These are phyloP conservation scores for Fraxinus baroniana DNA, from an alignment of 305 asterid genomes.

Conservation along the genomic window DNA sequence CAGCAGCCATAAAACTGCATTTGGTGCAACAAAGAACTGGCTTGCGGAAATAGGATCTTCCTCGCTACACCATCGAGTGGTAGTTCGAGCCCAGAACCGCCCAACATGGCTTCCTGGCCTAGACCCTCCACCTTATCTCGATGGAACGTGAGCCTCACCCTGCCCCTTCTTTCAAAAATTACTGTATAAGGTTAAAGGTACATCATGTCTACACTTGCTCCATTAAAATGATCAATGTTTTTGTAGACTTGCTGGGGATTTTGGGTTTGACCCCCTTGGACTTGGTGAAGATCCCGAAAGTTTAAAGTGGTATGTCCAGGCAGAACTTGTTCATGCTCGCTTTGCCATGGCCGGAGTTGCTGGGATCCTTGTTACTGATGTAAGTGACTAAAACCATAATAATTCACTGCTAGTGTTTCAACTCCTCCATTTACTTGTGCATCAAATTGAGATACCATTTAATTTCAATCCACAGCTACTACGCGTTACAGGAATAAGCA, in stretches of 20 bases:
- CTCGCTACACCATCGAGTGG: slow-evolving; percentile 23
- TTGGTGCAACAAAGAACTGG: slow-evolving; percentile 33
- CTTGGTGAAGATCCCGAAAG: slow-evolving; percentile 92
- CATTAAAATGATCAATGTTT: not conserved
- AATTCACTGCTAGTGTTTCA: not conserved
- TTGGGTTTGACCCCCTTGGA: slow-evolving; percentile 88
- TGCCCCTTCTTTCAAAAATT: not conserved
- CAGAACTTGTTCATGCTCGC: slow-evolving; percentile 87
- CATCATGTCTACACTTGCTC: not conserved
- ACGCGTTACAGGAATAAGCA: slow-evolving; percentile 64
- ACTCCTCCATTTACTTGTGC: not conserved
- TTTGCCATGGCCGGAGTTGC: slow-evolving; percentile 98
- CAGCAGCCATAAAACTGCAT: slow-evolving; percentile 27
- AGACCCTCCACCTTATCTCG: slow-evolving; percentile 86
- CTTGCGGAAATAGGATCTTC: slow-evolving; percentile 31
- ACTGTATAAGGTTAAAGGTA: not conserved
- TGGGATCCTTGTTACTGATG: slow-evolving; percentile 84
- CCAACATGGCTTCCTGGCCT: slow-evolving; percentile 96
- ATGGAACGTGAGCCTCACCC: slow-evolving; percentile 67
- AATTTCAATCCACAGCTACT: slow-evolving; percentile 52
- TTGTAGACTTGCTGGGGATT: slow-evolving; percentile 83
- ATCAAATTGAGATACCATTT: slow-evolving; percentile 6
- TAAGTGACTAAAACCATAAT: slow-evolving; percentile 27
- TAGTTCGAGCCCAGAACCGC: slow-evolving; percentile 61
- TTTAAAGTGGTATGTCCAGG: slow-evolving; percentile 92